Evolutionary conservation across 768 basidiomycete genomes (phyloP), one percentile per base, ranked within the genome.

Genomic region (Cystobasidiopsis lactophilus): DNA sequence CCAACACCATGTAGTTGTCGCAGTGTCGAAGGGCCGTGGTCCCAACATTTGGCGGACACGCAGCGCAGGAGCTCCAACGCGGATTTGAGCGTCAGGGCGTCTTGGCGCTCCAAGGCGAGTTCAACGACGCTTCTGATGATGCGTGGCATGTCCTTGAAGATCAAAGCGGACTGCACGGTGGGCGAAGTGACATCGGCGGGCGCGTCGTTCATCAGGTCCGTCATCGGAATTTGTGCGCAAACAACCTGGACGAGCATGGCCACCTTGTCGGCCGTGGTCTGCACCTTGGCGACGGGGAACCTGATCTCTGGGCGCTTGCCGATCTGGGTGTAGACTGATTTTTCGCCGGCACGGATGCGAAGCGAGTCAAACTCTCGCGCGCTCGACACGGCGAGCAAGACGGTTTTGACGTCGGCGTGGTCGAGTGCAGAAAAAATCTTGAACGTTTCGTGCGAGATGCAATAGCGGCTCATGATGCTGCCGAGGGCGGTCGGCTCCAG

Each of bases 1-100:
- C 89, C 91, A 39, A 96, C 78, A n/a, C 78, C 76, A 31, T 82
- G 78, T 47, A 96, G 73, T 64, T 96, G 91, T 14, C 81, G 74
- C 51, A 96, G 73, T 5, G 91, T 80, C 14, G 78, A 69, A 3
- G 85, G 77, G 19, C 82, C 70, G 60, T 86, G 80, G 60, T 95
- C 89, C 91, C 91, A 96, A 40, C 85, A 79, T 60, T 80, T 85
- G 3, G 83, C 84, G 50, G 71, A 74, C 35, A 95, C 62, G 58
- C 78, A 81, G 11, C 89, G 78, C 24, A 80, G 66, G 27, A 86
- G 62, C 66, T 89, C 84, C 13, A 91, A 69, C 0, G 80, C 78
- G 54, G 79, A 64, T 61, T 80, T 80, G 24, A 80, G 67, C 52
- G 80, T 77, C 4, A 73, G 67, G 2, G 85, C 91, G 51, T 71